A percentile compares a stretch with the other conserved stretches of the same genome.
Conservation (phyloP, 768 basidiomycete species). For the Psilocybe tampanensis region DNA sequence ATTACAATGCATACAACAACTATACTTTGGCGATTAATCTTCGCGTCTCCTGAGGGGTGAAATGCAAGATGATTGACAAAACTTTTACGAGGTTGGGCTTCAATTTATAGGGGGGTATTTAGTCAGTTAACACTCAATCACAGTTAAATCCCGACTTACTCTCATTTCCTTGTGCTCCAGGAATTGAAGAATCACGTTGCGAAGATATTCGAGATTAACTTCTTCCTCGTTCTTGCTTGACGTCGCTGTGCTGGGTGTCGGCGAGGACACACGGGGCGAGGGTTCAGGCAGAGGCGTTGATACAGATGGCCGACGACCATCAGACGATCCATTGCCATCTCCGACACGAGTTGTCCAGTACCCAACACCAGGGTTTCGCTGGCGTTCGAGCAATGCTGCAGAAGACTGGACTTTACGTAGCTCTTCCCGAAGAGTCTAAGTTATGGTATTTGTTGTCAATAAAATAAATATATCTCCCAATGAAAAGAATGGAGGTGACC, state of each 20-base stretch:
- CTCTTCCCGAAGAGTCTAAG: conserved; percentile 94
- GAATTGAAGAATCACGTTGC: conserved; percentile 97
- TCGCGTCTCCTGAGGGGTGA: conserved; percentile 91
- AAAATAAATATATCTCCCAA: not conserved
- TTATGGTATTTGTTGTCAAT: conserved; percentile 10
- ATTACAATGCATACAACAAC: not conserved
- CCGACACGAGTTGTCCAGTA: conserved; percentile 73
- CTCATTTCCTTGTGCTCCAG: conserved; percentile 99
- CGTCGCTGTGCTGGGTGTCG: conserved; percentile 30
- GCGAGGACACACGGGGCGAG: conserved; percentile 38
- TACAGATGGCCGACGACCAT: conserved; percentile 40
- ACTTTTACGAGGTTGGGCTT: conserved; percentile 92
- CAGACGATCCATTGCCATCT: conserved; percentile 41
- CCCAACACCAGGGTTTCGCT: conserved; percentile 91
- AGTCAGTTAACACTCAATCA: not conserved
- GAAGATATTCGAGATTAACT: conserved; percentile 91
- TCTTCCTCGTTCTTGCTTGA: conserved; percentile 75
- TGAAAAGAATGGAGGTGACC: conserved; percentile 39
- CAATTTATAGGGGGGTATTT: not conserved
- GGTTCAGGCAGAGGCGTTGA: conserved; percentile 36
- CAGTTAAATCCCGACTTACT: conserved; percentile 48
- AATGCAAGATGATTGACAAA: conserved; percentile 87
- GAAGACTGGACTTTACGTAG: conserved; percentile 95
- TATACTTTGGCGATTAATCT: conserved; percentile 86
- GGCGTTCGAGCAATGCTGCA: conserved; percentile 84